Conservation (phyloP, 257 asterid species). For the Sherardia arvensis region DNA sequence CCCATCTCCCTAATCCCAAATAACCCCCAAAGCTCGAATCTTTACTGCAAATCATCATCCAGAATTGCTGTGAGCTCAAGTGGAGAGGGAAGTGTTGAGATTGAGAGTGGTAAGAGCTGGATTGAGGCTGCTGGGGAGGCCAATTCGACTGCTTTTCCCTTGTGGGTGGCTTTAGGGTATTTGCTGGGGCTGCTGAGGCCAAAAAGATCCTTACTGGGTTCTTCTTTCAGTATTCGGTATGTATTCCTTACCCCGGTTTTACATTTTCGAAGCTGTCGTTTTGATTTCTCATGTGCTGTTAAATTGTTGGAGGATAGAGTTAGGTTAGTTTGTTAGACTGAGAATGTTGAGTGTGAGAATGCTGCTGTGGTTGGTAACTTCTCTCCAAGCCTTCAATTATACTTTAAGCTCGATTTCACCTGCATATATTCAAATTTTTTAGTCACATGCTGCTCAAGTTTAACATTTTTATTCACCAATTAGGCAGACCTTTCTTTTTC, state of each 20-base stretch:
- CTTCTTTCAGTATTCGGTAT: too few species aligned
- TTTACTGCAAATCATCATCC: conserved; percentile 47
- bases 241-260: too few species aligned
- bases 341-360: conserved; percentile 84
- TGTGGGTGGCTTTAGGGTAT: conserved; percentile 88
- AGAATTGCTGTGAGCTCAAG: conserved; percentile 20
- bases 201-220: too few species aligned
- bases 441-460: neutral
- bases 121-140: conserved; percentile 53
- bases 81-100: conserved; percentile 5
- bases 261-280: too few species aligned
- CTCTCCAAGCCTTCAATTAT: neutral
- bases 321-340: conserved; percentile 53
- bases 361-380: conserved; percentile 75
- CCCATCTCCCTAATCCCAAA: conserved; percentile 20
- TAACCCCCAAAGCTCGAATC: conserved; percentile 19
- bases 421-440: neutral
- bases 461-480: too few species aligned
- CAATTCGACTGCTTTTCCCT: conserved; percentile 62
- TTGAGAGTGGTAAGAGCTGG: conserved; percentile 25
- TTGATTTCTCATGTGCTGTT: too few species aligned
- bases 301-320: too few species aligned
- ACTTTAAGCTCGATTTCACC: neutral
- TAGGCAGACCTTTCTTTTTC: too few species aligned
- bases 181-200: conserved; percentile 64